Conservation (phyloP, 2,329 filamentous ascomycete genomes). For the Talaromyces albobiverticillius region DNA sequence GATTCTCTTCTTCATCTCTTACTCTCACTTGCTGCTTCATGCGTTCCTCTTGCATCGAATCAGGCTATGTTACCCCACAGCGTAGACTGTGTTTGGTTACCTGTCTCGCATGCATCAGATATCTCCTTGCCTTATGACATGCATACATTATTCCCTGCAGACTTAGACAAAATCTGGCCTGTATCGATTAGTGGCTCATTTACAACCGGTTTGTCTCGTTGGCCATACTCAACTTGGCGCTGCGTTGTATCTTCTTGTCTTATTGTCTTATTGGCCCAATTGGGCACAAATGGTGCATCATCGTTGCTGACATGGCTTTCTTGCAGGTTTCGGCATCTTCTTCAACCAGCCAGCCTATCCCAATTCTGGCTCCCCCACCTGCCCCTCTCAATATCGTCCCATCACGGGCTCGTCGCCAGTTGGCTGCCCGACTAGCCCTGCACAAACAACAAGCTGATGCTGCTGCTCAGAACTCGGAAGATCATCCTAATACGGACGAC, state of each 20-base stretch:
- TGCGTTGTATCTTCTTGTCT: neutral
- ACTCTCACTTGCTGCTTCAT: constrained; percentile 15
- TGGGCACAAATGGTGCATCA: constrained; percentile 16
- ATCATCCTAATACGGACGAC: constrained; percentile 1
- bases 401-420: constrained; percentile 78
- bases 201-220: neutral
- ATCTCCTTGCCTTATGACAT: neutral
- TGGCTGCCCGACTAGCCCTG: constrained; percentile 82
- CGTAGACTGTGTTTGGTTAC: neutral
- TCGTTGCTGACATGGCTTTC: constrained; percentile 18
- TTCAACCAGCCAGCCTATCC: constrained; percentile 38
- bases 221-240: neutral
- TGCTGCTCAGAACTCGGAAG: constrained; percentile 24
- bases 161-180: neutral
- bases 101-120: neutral
- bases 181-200: neutral
- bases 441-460: constrained; percentile 63
- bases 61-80: neutral
- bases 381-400: constrained; percentile 82
- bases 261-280: neutral
- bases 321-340: constrained; percentile 22
- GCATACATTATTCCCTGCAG: constrained; percentile 1
- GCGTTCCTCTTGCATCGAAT: constrained; percentile 4
- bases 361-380: constrained; percentile 55
- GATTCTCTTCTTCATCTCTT: constrained; percentile 15